Evolutionary conservation across 148 eudicot genomes (phyloP).

Genomic region (Silene uniflora): DNA sequence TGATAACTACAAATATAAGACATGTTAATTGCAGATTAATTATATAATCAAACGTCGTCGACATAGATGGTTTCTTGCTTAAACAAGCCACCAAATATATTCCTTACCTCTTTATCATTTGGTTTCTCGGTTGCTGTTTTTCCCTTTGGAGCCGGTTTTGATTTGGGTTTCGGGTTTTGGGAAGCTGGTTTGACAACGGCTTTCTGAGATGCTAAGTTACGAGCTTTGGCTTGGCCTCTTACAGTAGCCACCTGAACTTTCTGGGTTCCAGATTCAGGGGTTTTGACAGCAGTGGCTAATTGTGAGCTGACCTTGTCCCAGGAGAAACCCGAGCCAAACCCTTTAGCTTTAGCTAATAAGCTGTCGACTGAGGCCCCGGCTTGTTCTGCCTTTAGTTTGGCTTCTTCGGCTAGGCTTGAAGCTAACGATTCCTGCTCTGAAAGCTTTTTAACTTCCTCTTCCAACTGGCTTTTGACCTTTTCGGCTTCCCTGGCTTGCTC

Average conservation of each 20-base stretch:
- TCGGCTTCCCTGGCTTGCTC: too few species aligned
- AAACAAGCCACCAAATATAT: constrained; percentile 84
- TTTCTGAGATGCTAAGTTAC: constrained; percentile 48
- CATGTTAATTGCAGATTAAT: background rate
- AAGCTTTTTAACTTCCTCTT: constrained; percentile 47
- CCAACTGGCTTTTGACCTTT: too few species aligned
- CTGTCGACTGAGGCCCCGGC: constrained; percentile 53
- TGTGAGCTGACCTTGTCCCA: constrained; percentile 81
- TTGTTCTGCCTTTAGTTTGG: constrained; percentile 49
- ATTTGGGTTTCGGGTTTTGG: constrained; percentile 16
- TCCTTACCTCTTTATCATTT: constrained; percentile 47
- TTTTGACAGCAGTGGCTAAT: constrained; percentile 53
- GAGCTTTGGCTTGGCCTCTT: constrained; percentile 92
- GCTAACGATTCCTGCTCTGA: constrained; percentile 47
- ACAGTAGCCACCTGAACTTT: constrained; percentile 81
- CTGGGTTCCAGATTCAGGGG: constrained; percentile 34
- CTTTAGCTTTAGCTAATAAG: constrained; percentile 57
- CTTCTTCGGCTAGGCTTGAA: constrained; percentile 53
- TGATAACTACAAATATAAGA: constrained; percentile 3
- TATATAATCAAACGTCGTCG: constrained; percentile 53
- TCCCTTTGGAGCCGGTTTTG: constrained; percentile 15
- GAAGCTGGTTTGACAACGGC: constrained; percentile 49
- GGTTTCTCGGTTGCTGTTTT: constrained; percentile 33
- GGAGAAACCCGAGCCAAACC: constrained; percentile 45
- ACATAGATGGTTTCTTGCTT: constrained; percentile 93